A percentile compares a stretch with the other conserved stretches of the same genome.
Evolutionary conservation across 1,284 basidiomycete genomes (phyloP).

Genomic region (Somion occarium): DNA sequence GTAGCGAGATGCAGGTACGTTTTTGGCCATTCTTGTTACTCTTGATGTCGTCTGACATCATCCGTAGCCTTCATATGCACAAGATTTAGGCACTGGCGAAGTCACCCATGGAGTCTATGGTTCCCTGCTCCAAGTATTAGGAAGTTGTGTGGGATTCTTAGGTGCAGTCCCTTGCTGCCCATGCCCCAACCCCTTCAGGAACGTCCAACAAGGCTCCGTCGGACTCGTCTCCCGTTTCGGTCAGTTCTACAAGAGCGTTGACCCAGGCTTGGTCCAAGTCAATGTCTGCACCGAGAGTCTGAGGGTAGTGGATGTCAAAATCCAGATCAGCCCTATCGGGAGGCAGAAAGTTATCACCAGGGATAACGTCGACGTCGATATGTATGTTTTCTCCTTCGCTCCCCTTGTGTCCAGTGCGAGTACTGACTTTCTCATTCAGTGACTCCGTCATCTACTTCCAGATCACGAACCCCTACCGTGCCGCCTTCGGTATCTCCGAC

Average conservation of each 20-base stretch:
- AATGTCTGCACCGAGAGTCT: conserved; percentile 91
- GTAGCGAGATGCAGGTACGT: conserved; percentile 79
- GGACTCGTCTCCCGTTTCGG: conserved; percentile 91
- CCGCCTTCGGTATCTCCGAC: conserved; percentile 89
- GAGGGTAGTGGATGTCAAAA: conserved; percentile 88
- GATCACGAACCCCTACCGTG: conserved; percentile 81
- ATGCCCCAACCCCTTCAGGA: conserved; percentile 71
- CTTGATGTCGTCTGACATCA: neutral
- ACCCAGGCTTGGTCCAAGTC: conserved; percentile 88
- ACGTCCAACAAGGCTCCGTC: conserved; percentile 83
- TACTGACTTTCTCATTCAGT: conserved; percentile 42
- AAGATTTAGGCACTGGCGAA: conserved; percentile 75
- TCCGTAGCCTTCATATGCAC: conserved; percentile 77
- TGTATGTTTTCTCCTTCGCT: conserved; percentile 54
- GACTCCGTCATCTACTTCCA: conserved; percentile 93
- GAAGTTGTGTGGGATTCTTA: conserved; percentile 50
- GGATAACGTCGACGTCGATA: conserved; percentile 87
- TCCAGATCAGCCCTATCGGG: conserved; percentile 86
- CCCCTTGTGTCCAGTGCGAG: no score
- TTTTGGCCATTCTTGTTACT: conserved; percentile 3
- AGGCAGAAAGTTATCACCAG: conserved; percentile 82
- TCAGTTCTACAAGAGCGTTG: conserved; percentile 92
- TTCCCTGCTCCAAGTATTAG: conserved; percentile 68
- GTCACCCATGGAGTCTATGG: conserved; percentile 87
- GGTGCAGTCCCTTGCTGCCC: conserved; percentile 90